These are phyloP conservation scores for Lindgomyces ingoldianus DNA, from an alignment of 495 filamentous ascomycete genomes.

Conservation along the genomic window DNA sequence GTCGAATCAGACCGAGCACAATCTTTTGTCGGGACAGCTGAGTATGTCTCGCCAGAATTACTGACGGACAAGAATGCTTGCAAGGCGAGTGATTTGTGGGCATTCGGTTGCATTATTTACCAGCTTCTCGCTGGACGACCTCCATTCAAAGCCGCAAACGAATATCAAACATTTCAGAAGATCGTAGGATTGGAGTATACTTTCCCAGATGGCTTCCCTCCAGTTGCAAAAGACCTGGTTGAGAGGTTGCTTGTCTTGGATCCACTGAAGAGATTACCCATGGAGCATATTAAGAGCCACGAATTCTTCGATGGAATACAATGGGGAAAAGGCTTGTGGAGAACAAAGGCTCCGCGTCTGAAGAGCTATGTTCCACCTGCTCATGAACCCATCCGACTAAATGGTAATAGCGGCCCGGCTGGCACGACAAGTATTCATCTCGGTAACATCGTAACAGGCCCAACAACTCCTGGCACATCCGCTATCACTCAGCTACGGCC, in stretches of 20 bases:
- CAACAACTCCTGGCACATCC: conserved; percentile 51
- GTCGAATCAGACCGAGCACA: conserved; percentile 73
- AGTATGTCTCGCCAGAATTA: conserved; percentile 97
- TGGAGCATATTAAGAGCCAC: conserved; percentile 97
- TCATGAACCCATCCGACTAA: conserved; percentile 81
- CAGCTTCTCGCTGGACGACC: conserved; percentile 91
- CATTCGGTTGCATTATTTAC: conserved; percentile 99
- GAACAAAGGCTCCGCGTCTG: conserved; percentile 83
- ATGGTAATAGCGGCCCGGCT: conserved; percentile 54
- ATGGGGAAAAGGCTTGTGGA: conserved; percentile 88
- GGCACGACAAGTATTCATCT: conserved; percentile 52
- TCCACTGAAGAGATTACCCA: conserved; percentile 79
- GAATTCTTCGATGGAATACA: conserved; percentile 90
- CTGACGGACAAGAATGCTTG: conserved; percentile 94
- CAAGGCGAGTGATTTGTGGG: conserved; percentile 98
- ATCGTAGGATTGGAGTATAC: conserved; percentile 93
- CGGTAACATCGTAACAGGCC: conserved; percentile 39
- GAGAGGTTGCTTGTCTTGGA: conserved; percentile 91
- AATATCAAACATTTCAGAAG: conserved; percentile 98
- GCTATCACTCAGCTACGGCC: conserved; percentile 52
- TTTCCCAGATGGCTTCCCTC: conserved; percentile 88
- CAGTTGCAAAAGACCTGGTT: conserved; percentile 85
- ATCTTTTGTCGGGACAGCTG: conserved; percentile 97
- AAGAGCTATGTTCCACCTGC: conserved; percentile 81
- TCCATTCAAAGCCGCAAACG: conserved; percentile 96